Evolutionary conservation across 805 yeast species (phyloP).

Genomic region (Sungouiozyma intestinalis): DNA sequence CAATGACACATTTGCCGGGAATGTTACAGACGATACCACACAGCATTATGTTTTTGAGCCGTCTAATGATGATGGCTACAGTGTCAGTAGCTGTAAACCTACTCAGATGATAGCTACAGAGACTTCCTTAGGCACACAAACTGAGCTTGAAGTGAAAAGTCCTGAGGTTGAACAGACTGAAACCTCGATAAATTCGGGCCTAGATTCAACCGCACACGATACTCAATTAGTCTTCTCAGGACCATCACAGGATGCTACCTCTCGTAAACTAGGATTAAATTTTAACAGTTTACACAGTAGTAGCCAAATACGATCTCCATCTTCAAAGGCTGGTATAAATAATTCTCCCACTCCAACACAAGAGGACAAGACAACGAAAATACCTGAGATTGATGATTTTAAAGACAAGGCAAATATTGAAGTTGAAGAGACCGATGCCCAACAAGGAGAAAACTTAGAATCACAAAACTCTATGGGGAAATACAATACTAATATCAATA

Average conservation of each 20-base stretch:
- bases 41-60: neutral
- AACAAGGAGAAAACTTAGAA: neutral
- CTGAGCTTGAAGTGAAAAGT: neutral
- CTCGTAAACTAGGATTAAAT: neutral
- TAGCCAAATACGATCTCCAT: neutral
- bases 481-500: neutral
- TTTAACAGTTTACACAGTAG: neutral
- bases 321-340: neutral
- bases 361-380: neutral
- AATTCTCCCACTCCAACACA: neutral
- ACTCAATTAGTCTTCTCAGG: neutral
- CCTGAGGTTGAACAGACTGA: neutral
- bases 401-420: neutral
- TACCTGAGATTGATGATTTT: neutral
- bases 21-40: neutral
- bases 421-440: neutral
- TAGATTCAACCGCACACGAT: neutral
- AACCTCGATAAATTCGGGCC: neutral
- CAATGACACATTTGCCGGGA: neutral
- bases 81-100: neutral
- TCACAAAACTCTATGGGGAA: neutral
- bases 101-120: neutral
- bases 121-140: neutral
- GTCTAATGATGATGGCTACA: neutral
- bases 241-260: neutral